These are phyloP conservation scores for Discostella pseudostelligera DNA, from an alignment of 108 stramenopile species.

Conservation along the genomic window DNA sequence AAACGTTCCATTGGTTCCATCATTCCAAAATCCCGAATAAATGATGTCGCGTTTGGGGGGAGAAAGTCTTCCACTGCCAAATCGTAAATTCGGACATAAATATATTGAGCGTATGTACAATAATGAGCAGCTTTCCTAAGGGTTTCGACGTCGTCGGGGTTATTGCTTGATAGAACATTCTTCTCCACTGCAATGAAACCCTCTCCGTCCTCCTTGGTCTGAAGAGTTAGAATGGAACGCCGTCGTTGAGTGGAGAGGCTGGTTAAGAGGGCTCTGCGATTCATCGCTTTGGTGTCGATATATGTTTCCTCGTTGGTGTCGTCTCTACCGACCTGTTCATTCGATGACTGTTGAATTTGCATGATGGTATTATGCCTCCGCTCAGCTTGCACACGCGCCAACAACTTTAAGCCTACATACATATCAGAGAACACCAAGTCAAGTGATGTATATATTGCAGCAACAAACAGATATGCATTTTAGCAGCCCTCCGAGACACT, in stretches of 20 bases:
- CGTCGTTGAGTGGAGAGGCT: neutral
- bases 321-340: neutral
- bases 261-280: slow-evolving; percentile 16
- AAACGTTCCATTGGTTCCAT: slow-evolving; percentile 13
- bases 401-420: slow-evolving; percentile 36
- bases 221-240: slow-evolving; percentile 27
- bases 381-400: slow-evolving; percentile 44
- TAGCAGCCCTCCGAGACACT: slow-evolving; percentile 23
- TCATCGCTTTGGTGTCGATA: neutral
- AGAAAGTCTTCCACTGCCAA: slow-evolving; percentile 28
- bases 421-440: slow-evolving; percentile 39
- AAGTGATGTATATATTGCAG: slow-evolving; percentile 22
- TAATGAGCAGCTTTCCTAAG: slow-evolving; percentile 23
- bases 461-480: slow-evolving; percentile 25
- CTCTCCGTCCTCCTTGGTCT: slow-evolving; percentile 16
- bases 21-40: slow-evolving; percentile 20
- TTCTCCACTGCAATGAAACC: slow-evolving; percentile 28
- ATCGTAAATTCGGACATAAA: slow-evolving; percentile 24
- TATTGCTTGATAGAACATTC: slow-evolving; percentile 20
- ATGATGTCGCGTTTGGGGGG: slow-evolving; percentile 21
- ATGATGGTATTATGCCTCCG: slow-evolving; percentile 26
- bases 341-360: slow-evolving; percentile 21
- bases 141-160: slow-evolving; percentile 23
- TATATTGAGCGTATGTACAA: slow-evolving; percentile 28
- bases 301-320: neutral